Conservation (phyloP, 345 rosid species). For the Salix purpurea region DNA sequence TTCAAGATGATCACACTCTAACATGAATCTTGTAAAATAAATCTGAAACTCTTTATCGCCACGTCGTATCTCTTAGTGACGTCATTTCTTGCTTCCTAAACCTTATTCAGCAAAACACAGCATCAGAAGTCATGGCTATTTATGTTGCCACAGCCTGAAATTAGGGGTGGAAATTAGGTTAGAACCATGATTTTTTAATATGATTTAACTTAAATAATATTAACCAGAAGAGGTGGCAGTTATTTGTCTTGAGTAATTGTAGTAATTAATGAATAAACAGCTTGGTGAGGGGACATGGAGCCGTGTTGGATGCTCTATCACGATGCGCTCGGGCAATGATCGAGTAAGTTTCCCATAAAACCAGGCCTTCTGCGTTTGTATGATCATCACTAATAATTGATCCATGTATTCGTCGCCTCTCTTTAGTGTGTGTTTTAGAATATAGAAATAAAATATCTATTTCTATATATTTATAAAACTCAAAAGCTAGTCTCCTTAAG, state of each 20-base stretch:
- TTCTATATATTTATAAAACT: too few species aligned
- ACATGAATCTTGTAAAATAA: too few species aligned
- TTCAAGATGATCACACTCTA: too few species aligned
- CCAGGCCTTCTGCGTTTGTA: background rate
- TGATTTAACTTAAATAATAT: background rate
- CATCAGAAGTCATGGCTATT: background rate
- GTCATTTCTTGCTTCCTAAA: background rate
- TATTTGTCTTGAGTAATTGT: too few species aligned
- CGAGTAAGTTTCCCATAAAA: background rate
- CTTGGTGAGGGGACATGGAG: background rate
- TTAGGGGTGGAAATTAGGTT: background rate
- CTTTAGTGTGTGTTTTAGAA: too few species aligned
- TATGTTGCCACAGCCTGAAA: background rate
- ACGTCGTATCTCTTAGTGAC: too few species aligned
- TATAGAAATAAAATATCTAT: too few species aligned
- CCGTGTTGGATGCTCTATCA: background rate
- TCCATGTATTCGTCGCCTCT: too few species aligned
- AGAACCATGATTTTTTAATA: background rate
- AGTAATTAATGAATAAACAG: background rate
- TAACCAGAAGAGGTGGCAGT: too few species aligned
- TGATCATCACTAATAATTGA: too few species aligned
- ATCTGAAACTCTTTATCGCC: fast-evolving
- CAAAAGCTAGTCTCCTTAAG: too few species aligned
- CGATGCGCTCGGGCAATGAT: background rate
- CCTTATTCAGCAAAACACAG: background rate